Evolutionary conservation across 2,329 filamentous ascomycete genomes (phyloP).

Genomic region (Daldinia sp.): DNA sequence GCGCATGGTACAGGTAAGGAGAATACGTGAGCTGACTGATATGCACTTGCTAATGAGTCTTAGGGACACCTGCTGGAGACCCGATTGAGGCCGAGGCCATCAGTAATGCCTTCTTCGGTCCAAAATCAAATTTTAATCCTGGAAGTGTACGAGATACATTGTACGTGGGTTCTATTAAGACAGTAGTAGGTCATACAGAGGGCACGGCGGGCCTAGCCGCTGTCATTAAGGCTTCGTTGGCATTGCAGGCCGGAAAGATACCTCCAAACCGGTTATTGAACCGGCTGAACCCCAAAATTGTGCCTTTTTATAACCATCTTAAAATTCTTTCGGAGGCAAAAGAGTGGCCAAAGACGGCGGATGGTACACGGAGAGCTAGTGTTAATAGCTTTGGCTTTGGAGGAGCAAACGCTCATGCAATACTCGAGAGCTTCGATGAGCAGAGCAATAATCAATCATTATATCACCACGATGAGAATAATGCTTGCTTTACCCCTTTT

Average conservation of each 20-base stretch:
- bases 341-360: slow-evolving; percentile 23
- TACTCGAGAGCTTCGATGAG: slow-evolving; percentile 37
- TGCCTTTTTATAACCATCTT: slow-evolving; percentile 21
- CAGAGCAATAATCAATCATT: not conserved
- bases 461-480: not conserved
- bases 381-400: slow-evolving; percentile 42
- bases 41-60: not conserved
- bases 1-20: slow-evolving; percentile 44
- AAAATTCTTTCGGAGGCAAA: slow-evolving; percentile 15
- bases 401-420: slow-evolving; percentile 43
- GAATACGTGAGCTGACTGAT: not conserved
- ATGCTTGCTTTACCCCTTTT: slow-evolving; percentile 23
- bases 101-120: not conserved
- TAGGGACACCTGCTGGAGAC: slow-evolving; percentile 36
- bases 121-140: not conserved
- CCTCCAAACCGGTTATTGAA: slow-evolving; percentile 26
- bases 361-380: slow-evolving; percentile 32
- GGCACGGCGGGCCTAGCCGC: slow-evolving; percentile 29
- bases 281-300: slow-evolving; percentile 5
- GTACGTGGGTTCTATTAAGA: slow-evolving; percentile 33
- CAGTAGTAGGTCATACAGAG: slow-evolving; percentile 32
- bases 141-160: not conserved
- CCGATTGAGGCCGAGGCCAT: slow-evolving; percentile 45
- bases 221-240: slow-evolving; percentile 19
- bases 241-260: slow-evolving; percentile 17